phyloP scores from a whole-genome alignment of 2,329 filamentous ascomycete genomes.

The Trichophyton rubrum region DNA sequence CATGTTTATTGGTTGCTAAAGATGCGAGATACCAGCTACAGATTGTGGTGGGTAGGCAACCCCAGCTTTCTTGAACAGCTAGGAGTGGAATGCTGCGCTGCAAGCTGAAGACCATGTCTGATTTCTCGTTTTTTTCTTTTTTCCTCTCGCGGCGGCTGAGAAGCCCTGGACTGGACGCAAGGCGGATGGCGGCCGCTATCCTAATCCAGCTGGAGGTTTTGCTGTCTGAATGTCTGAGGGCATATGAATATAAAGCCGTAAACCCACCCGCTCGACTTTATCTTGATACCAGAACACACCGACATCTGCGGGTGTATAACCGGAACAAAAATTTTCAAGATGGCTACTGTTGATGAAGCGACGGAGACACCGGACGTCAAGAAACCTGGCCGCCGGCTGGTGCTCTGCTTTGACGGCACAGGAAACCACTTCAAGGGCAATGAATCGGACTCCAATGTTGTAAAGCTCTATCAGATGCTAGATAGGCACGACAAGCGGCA shows the following conservation, averaged over 20 bases:
- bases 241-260: background rate
- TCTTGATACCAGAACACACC: background rate
- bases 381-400: slow-evolving; percentile 11
- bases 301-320: background rate
- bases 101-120: background rate
- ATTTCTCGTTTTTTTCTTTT: background rate
- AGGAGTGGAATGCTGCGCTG: background rate
- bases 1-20: background rate
- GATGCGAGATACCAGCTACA: background rate
- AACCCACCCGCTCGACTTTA: background rate
- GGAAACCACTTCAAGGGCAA: slow-evolving; percentile 20
- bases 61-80: background rate
- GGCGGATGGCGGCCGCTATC: background rate
- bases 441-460: slow-evolving; percentile 42
- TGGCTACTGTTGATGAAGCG: background rate
- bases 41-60: background rate
- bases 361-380: background rate
- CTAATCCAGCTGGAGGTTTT: background rate
- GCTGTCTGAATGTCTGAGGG: background rate
- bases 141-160: background rate
- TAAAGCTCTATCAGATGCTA: slow-evolving; percentile 37
- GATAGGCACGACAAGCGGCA: slow-evolving; percentile 21
- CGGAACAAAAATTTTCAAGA: background rate
- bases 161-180: background rate
- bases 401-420: slow-evolving; percentile 19